A percentile compares a stretch with the other conserved stretches of the same genome.
These are phyloP conservation scores for Talaromyces amestolkiae DNA, from an alignment of 2,329 filamentous ascomycete species.

Conservation along the genomic window DNA sequence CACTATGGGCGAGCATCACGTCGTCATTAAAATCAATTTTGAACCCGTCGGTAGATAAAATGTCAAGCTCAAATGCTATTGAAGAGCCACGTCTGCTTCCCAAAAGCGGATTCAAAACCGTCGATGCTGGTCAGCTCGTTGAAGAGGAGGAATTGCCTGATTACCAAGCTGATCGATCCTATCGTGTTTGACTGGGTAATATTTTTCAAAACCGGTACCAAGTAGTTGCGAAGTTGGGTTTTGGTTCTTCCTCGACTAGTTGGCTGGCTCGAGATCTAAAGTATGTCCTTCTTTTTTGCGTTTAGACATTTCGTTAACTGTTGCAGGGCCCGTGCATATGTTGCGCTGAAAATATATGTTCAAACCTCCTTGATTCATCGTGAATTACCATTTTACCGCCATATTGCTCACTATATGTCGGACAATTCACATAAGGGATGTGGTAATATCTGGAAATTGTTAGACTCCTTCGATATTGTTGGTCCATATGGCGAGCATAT, in stretches of 20 bases:
- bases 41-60: neutral
- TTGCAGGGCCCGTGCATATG: neutral
- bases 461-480: conserved; percentile 8
- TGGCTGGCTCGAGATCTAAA: conserved; percentile 34
- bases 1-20: neutral
- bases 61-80: neutral
- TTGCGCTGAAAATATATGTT: conserved; percentile 2
- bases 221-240: conserved; percentile 38
- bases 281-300: neutral
- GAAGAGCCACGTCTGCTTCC: conserved; percentile 1
- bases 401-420: conserved; percentile 30
- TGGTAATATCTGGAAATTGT: conserved; percentile 23
- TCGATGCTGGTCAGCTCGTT: neutral
- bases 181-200: conserved; percentile 33
- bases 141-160: conserved; percentile 16
- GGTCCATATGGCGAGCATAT: conserved; percentile 24
- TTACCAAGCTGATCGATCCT: conserved; percentile 19
- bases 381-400: conserved; percentile 46
- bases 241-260: conserved; percentile 35
- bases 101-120: neutral
- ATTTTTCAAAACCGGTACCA: conserved; percentile 33
- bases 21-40: neutral
- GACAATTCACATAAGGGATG: conserved; percentile 29
- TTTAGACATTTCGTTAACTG: too few relatives aligned
- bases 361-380: conserved; percentile 7